Evolutionary conservation across 1,284 basidiomycete species (phyloP).

Genomic region (Xerocomus minutiporus): DNA sequence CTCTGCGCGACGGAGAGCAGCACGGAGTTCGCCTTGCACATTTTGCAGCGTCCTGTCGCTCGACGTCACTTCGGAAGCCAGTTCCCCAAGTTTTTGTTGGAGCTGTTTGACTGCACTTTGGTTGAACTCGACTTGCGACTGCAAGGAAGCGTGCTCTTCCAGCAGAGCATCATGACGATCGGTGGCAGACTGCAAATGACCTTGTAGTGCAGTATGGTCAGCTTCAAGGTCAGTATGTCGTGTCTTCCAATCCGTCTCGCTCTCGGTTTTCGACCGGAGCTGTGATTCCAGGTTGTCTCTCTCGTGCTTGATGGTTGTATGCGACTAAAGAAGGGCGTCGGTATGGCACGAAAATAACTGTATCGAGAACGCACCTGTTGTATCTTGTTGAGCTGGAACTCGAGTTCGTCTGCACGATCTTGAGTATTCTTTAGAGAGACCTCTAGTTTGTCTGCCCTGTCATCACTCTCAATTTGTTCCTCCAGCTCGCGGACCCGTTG

Average conservation of each 20-base stretch:
- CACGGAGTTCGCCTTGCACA: conserved; percentile 56
- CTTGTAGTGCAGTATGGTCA: conserved; percentile 38
- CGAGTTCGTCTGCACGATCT: conserved; percentile 73
- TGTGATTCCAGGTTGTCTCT: conserved; percentile 51
- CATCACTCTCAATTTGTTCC: conserved; percentile 76
- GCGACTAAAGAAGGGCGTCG: conserved; percentile 39
- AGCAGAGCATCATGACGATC: conserved; percentile 45
- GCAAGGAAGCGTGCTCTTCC: conserved; percentile 46
- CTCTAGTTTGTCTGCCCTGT: conserved; percentile 70
- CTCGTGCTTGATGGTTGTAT: conserved; percentile 55
- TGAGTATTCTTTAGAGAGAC: conserved; percentile 68
- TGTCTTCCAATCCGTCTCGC: conserved; percentile 43
- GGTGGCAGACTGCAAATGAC: conserved; percentile 41
- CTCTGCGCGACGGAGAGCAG: conserved; percentile 60
- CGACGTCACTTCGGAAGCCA: conserved; percentile 48
- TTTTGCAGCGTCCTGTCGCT: conserved; percentile 56
- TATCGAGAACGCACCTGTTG: conserved; percentile 53
- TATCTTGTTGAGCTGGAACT: conserved; percentile 71
- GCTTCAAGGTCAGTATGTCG: conserved; percentile 45
- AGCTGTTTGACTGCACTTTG: conserved; percentile 47
- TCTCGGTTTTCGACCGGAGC: conserved; percentile 38
- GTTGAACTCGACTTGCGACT: conserved; percentile 43
- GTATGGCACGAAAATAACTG: background rate
- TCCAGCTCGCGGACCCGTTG: conserved; percentile 64
- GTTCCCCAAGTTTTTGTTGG: conserved; percentile 54